Base-by-base conservation (phyloP, 2,329 filamentous ascomycete genomes). In the Penicillium sp. region DNA sequence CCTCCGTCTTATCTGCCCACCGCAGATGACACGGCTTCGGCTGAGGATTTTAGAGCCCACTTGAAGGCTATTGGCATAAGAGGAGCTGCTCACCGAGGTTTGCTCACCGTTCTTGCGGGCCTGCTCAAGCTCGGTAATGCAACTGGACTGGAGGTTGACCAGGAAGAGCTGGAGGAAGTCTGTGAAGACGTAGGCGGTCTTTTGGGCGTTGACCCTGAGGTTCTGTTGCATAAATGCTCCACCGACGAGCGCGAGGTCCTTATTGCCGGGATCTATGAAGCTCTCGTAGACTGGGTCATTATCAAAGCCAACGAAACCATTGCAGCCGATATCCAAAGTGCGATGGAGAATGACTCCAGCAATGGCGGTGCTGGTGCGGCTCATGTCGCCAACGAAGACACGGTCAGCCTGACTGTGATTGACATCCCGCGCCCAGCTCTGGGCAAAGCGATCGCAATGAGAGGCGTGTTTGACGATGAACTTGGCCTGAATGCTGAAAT, bases 401-500 rank as follows among this genome's bases (percentile, higher is more conserved):
- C 90, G 1, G 92, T 97, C 33, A 89, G 86, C 68, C 86, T 99
- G 55, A 95, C 90, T 0, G 80, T 99, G 8, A 76, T 99, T 5
- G 94, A 97, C 60, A 81, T 97, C 8, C 90, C 94, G 0, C 83
- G 86, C 56, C 85, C 89, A 27, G 80, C 82, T 1, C 78, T 99
- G 0, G 91, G 89, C 52, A 96, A 94, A 72, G 94, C 92, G 0
- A 74, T 95, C n/a, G 85, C 89, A 11, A 84, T 99, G 76, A 88
- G 90, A 35, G 90, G 89, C 13, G 84, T 97, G 31, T 99, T 99
- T 63, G 92, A 99, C 61, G 94, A 97, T 63, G 83, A 79, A n/a
- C 78, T 87, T 18, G 94, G 94, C 46, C 96, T 99, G 74, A 97
- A 97, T 63, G 82, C 88, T 0, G 94, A 99, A 76, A 97, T 99